Base-by-base conservation (phyloP, 352 stramenopile genomes). In the Phytophthora sp. region DNA sequence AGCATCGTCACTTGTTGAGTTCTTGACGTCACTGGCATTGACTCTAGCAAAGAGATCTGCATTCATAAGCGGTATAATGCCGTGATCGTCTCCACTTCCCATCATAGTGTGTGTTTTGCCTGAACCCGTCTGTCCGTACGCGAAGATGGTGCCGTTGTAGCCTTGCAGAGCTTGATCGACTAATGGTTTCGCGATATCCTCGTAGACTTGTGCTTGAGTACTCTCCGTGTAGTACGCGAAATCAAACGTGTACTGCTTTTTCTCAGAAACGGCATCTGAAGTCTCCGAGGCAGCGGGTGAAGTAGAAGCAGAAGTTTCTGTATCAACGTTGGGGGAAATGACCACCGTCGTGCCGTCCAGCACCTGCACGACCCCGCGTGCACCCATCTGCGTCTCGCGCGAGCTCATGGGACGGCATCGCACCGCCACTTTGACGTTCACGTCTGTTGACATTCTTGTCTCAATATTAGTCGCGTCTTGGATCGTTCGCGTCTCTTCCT, bases 61-160 rank as follows among this genome's bases (percentile, higher is more conserved):
- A 69, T 97, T 97, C 80, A 98, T 89, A 45, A 88, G 80, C 29
- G 93, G 93, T 16, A 98, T 88, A 44, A 98, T 95, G 3, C 93
- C 93, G 16, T 78, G 58, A 30, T 96, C 85, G 8, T 79, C 70
- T 31, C 74, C 78, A 18, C 55, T 79, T 0, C 89, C 88, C 82
- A 95, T 90, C 89, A 96, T 97, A 18, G 83, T 94, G 70, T 95
- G 89, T 12, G 89, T 96, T 69, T 96, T 96, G 54, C 89, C 88
- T 5, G 82, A 92, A 2, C 88, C 81, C 0, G 80, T 91, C 59
- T 93, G 84, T 2, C 82, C 83, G 65, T 90, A 91, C 27, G 85
- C 81, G 49, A 91, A 91, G 44, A 93, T 90, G 33, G 83, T 93
- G 44, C 82, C 83, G 58, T 94, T 94, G 78, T 89, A 94, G 18